phyloP scores from a whole-genome alignment of 306 rosid species.

The Corylus heterophylla region DNA sequence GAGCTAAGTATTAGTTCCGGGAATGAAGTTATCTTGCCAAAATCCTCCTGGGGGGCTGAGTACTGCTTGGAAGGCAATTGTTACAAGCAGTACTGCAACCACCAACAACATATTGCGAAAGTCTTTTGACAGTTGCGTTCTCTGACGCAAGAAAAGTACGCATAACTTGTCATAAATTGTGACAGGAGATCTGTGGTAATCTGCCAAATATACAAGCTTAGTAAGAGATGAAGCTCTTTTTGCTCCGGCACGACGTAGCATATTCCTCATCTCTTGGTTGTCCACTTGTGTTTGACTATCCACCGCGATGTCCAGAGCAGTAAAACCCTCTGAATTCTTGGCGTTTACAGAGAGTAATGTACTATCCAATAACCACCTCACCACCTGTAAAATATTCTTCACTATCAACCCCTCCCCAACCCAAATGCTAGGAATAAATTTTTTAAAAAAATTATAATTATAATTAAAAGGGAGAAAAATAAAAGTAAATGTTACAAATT shows the following conservation, averaged over 20 bases:
- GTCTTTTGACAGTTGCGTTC: not conserved
- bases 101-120: not conserved
- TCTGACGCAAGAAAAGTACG: not conserved
- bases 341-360: not conserved
- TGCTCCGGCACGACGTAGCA: conserved; percentile 3
- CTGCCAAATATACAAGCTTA: rapidly evolving
- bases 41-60: not conserved
- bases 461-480: too few species aligned
- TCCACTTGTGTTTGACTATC: not conserved
- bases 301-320: not conserved
- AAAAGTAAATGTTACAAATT: too few species aligned
- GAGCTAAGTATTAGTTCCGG: not conserved
- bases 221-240: too few species aligned
- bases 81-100: not conserved
- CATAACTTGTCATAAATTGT: not conserved
- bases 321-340: not conserved
- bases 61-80: not conserved
- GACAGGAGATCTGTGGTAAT: not conserved
- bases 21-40: not conserved
- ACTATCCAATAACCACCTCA: not conserved
- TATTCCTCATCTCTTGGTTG: not conserved
- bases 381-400: not conserved
- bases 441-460: too few species aligned
- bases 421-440: too few species aligned
- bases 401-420: too few species aligned